Conservation (phyloP, 805 yeast species). For the Saccharomycopsis sp. region DNA sequence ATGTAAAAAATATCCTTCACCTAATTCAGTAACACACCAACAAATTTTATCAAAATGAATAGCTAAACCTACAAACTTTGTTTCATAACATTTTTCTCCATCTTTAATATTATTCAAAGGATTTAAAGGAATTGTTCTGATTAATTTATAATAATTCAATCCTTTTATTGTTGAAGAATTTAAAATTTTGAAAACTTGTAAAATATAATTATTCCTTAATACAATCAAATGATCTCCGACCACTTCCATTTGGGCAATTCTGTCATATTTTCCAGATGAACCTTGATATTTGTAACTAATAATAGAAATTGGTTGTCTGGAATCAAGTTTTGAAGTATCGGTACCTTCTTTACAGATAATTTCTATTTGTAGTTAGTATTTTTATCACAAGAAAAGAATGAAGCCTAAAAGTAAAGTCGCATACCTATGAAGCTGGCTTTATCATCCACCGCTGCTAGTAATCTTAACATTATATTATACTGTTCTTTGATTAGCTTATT, state of each 20-base stretch:
- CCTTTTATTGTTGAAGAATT: too few relatives aligned
- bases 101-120: not conserved
- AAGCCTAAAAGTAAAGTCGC: not conserved
- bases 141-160: not conserved
- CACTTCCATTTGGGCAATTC: slow-evolving; percentile 6
- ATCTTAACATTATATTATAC: not conserved
- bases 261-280: not conserved
- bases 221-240: not conserved
- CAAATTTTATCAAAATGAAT: slow-evolving; percentile 8
- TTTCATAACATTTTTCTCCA: slow-evolving; percentile 1
- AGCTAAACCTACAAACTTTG: slow-evolving; percentile 11
- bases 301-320: slow-evolving; percentile 6
- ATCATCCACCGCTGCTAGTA: slow-evolving; percentile 10
- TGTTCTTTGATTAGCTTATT: too few relatives aligned
- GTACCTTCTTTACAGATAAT: slow-evolving; percentile 9
- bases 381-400: not conserved
- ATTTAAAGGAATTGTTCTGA: slow-evolving; percentile 5
- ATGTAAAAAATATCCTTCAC: slow-evolving; percentile 10
- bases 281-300: slow-evolving; percentile 2
- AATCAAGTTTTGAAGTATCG: slow-evolving; percentile 14
- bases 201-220: slow-evolving; percentile 7
- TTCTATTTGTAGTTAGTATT: slow-evolving; percentile 5
- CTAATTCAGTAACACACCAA: slow-evolving; percentile 9
- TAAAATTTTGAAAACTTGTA: slow-evolving; percentile 5
- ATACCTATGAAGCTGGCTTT: slow-evolving; percentile 11